Percentiles rank a stretch among this genome's conserved stretches.
These are phyloP conservation scores for Tylopilus rubrobrunneus DNA, from an alignment of 768 basidiomycete genomes.

Conservation along the genomic window DNA sequence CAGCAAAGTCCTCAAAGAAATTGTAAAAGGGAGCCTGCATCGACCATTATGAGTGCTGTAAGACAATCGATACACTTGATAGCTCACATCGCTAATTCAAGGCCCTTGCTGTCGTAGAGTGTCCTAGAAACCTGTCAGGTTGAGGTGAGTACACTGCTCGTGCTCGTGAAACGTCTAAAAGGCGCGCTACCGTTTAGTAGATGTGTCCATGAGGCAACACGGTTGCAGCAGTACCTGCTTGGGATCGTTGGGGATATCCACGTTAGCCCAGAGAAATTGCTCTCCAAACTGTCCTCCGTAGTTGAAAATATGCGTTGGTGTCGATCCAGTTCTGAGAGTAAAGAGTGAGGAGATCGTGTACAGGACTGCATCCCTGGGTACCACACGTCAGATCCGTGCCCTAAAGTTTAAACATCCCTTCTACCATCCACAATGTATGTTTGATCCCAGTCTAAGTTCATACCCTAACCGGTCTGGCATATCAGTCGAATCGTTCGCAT, in stretches of 20 bases:
- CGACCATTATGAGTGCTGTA: background rate
- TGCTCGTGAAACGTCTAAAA: slow-evolving; percentile 52
- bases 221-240: slow-evolving; percentile 42
- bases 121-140: slow-evolving; percentile 17
- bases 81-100: slow-evolving; percentile 23
- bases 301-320: slow-evolving; percentile 74
- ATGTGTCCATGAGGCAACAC: background rate
- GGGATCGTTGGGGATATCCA: slow-evolving; percentile 62
- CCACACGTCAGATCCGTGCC: background rate
- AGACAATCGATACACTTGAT: background rate
- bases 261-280: slow-evolving; percentile 61
- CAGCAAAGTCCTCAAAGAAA: slow-evolving; percentile 47
- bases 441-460: slow-evolving; percentile 77
- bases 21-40: slow-evolving; percentile 66
- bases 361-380: slow-evolving; percentile 58
- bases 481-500: background rate
- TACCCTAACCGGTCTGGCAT: slow-evolving; percentile 38
- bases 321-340: slow-evolving; percentile 65
- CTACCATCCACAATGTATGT: slow-evolving; percentile 74
- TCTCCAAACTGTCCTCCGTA: slow-evolving; percentile 74
- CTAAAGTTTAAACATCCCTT: slow-evolving; percentile 4
- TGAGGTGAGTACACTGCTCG: no score
- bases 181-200: background rate
- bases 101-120: slow-evolving; percentile 31
- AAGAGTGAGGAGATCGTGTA: slow-evolving; percentile 62